These are phyloP conservation scores for Hortiboletus flavorubellus DNA, from an alignment of 768 basidiomycete genomes.

Conservation along the genomic window DNA sequence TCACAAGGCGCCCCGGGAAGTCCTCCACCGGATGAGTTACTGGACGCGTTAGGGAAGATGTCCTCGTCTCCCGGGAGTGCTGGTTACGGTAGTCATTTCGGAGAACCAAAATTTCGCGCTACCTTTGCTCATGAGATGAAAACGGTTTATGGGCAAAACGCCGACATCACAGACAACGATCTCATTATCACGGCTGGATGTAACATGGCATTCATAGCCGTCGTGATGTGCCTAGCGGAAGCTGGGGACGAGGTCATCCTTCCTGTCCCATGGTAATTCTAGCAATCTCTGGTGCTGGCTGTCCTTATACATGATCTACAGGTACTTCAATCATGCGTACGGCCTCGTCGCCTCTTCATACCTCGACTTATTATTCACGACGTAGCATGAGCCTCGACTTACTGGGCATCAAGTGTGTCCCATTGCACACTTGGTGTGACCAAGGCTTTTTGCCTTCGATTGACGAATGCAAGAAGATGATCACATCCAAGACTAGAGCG, in stretches of 20 bases:
- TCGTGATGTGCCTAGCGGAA: slow-evolving; percentile 62
- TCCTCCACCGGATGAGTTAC: slow-evolving; percentile 53
- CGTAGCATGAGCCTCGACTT: slow-evolving; percentile 66
- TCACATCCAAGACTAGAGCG: slow-evolving; percentile 58
- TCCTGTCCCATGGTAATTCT: slow-evolving; percentile 62
- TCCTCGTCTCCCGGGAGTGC: slow-evolving; percentile 42
- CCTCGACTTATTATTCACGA: neutral
- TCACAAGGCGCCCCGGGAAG: slow-evolving; percentile 73
- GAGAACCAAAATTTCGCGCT: slow-evolving; percentile 49
- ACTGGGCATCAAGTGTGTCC: slow-evolving; percentile 56
- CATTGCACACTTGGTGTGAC: slow-evolving; percentile 47
- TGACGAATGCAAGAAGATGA: slow-evolving; percentile 45
- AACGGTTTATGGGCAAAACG: slow-evolving; percentile 46
- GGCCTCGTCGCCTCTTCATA: neutral
- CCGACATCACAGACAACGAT: slow-evolving; percentile 52
- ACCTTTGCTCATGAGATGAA: slow-evolving; percentile 63
- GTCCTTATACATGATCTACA: slow-evolving; percentile 14
- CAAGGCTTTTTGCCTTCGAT: slow-evolving; percentile 61
- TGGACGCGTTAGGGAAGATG: slow-evolving; percentile 45
- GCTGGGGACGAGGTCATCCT: slow-evolving; percentile 69
- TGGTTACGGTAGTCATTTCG: slow-evolving; percentile 59
- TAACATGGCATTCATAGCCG: slow-evolving; percentile 66
- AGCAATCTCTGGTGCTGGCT: neutral
- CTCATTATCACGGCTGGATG: slow-evolving; percentile 70
- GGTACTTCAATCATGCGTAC: slow-evolving; percentile 69